phyloP scores from a whole-genome alignment of 2,329 filamentous ascomycete species.

The Stachybotrys elegans region DNA sequence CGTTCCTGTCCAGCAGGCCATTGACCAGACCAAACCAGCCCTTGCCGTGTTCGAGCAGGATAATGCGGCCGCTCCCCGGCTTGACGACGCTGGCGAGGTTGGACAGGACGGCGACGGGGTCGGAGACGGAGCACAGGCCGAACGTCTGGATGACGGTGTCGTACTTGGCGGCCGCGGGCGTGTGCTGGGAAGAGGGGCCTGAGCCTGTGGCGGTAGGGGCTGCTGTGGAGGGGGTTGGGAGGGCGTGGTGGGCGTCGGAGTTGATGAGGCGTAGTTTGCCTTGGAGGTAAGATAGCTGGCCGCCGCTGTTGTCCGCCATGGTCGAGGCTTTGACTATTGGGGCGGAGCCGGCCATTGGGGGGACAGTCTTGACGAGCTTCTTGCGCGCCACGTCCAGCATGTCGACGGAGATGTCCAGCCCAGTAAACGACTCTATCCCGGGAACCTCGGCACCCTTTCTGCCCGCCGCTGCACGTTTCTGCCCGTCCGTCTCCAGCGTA shows the following conservation, averaged over 20 bases:
- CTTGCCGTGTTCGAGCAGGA: constrained; percentile 59
- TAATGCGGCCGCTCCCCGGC: constrained; percentile 52
- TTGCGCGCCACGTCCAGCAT: constrained; percentile 55
- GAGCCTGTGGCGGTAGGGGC: constrained; percentile 7
- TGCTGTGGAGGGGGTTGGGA: constrained; percentile 34
- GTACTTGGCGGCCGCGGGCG: constrained; percentile 42
- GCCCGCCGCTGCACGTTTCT: constrained; percentile 7
- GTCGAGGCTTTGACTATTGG: constrained; percentile 26
- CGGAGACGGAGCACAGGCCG: constrained; percentile 57
- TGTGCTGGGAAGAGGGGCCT: constrained; percentile 14
- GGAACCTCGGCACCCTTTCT: constrained; percentile 5
- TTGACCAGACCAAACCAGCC: constrained; percentile 52
- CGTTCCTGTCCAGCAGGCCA: constrained; percentile 48
- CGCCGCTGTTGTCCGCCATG: constrained; percentile 27
- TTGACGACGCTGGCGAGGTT: constrained; percentile 48
- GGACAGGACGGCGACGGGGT: constrained; percentile 48
- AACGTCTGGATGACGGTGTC: constrained; percentile 62
- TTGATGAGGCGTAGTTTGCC: constrained; percentile 41
- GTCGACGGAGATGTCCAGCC: constrained; percentile 54
- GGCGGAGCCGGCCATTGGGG: constrained; percentile 26
- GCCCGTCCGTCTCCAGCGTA: constrained; percentile 23
- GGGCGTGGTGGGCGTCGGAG: constrained; percentile 39
- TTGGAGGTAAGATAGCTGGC: constrained; percentile 33
- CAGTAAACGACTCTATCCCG: constrained; percentile 52
- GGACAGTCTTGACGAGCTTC: constrained; percentile 42